Conservation (phyloP, 345 rosid genomes). For the Zanthoxylum bungeanum region DNA sequence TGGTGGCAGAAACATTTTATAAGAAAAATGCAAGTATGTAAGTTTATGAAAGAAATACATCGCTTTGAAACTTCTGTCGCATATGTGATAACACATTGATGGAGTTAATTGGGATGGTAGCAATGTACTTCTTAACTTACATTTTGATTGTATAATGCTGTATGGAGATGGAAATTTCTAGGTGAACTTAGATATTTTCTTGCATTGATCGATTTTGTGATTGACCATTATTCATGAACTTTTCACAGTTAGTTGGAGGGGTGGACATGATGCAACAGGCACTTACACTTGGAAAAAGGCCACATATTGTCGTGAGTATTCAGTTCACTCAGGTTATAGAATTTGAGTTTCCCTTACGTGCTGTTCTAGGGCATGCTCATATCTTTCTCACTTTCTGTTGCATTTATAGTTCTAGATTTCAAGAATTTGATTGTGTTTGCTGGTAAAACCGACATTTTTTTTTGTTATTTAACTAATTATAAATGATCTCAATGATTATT, state of each 20-base stretch:
- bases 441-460: not conserved
- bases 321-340: not conserved
- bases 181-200: not conserved
- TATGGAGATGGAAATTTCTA: not conserved
- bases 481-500: not conserved
- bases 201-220: not conserved
- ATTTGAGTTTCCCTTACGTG: not conserved
- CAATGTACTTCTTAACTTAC: not conserved
- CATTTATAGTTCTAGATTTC: not conserved
- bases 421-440: not conserved
- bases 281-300: constrained; percentile 69
- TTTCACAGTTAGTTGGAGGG: constrained; percentile 90
- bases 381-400: not conserved
- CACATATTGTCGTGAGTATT: constrained; percentile 72
- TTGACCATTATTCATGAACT: not conserved
- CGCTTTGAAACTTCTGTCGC: not conserved
- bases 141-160: not conserved
- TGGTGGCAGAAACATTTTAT: not conserved
- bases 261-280: constrained; percentile 84
- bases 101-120: not conserved
- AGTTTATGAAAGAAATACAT: not conserved
- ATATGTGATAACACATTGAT: not conserved
- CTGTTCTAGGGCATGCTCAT: not conserved
- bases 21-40: not conserved
- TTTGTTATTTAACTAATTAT: not conserved